phyloP scores from a whole-genome alignment of 805 yeast genomes.

The Zygosaccharomyces rouxii region DNA sequence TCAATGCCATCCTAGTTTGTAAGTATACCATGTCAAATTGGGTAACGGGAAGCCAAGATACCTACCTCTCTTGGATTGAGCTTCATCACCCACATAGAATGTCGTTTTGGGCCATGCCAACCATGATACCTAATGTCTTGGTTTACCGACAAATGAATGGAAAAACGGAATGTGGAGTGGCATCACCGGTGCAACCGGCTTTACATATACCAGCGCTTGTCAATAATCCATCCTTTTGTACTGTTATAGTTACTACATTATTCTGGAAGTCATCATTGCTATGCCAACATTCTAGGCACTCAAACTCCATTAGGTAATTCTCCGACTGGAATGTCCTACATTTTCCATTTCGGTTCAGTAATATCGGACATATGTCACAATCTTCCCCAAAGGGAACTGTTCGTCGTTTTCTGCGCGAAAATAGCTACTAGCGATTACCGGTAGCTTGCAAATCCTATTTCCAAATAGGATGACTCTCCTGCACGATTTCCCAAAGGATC shows the following conservation, averaged over 20 bases:
- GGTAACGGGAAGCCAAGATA: constrained; percentile 96
- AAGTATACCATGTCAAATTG: constrained; percentile 99
- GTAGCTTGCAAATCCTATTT: not conserved
- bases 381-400: too few species aligned
- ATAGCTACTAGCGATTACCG: not conserved
- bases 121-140: constrained; percentile 99
- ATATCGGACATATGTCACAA: too few species aligned
- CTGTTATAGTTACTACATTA: too few species aligned
- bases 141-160: constrained; percentile 99
- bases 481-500: not conserved
- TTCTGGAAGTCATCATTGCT: too few species aligned
- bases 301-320: too few species aligned
- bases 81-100: constrained; percentile 99
- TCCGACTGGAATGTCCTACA: too few species aligned
- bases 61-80: constrained; percentile 99
- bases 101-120: constrained; percentile 99
- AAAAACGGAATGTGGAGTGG: constrained; percentile 99
- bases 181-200: constrained; percentile 99
- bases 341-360: too few species aligned
- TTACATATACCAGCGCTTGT: constrained; percentile 99
- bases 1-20: constrained; percentile 99
- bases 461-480: not conserved
- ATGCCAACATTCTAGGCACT: too few species aligned
- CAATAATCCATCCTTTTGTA: constrained; percentile 90
- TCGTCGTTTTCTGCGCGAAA: not conserved